These are phyloP conservation scores for Leccinum disarticulatum DNA, from an alignment of 768 basidiomycete species.

Conservation along the genomic window DNA sequence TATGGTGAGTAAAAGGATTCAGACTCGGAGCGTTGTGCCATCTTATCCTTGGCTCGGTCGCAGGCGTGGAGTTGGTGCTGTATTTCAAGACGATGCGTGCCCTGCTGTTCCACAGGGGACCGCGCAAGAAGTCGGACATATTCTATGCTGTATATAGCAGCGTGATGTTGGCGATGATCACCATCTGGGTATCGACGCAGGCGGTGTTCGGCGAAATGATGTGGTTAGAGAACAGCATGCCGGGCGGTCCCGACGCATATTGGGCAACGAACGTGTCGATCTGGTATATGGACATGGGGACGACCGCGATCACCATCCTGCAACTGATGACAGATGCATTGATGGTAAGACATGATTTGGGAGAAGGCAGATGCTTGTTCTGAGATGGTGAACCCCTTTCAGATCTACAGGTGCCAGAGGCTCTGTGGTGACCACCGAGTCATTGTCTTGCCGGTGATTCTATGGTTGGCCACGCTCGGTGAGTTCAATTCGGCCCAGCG, in stretches of 20 bases:
- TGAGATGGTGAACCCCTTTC: conserved; percentile 2
- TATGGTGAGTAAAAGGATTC: conserved; percentile 17
- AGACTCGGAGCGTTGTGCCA: too few species aligned
- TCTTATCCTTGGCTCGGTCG: not conserved
- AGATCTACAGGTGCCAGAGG: conserved; percentile 42
- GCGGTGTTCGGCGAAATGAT: conserved; percentile 34
- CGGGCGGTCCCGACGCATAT: conserved; percentile 38
- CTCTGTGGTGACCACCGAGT: conserved; percentile 29
- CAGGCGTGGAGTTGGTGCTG: conserved; percentile 26
- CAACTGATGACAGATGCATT: conserved; percentile 39
- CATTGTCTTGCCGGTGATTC: conserved; percentile 16
- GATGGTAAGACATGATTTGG: conserved; percentile 31
- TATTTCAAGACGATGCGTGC: conserved; percentile 26
- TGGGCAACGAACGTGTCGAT: conserved; percentile 23
- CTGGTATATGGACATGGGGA: conserved; percentile 34
- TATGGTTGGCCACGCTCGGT: conserved; percentile 30
- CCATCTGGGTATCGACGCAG: conserved; percentile 31
- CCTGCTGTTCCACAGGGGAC: conserved; percentile 7
- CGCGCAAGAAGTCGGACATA: conserved; percentile 8
- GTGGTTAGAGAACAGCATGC: conserved; percentile 35
- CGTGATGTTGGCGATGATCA: conserved; percentile 32
- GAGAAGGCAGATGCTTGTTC: not conserved
- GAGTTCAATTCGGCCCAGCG: not conserved
- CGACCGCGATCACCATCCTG: conserved; percentile 28
- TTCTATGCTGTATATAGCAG: conserved; percentile 30